Base-by-base conservation (phyloP, 768 basidiomycete genomes). In the Tulasnella sp. region DNA sequence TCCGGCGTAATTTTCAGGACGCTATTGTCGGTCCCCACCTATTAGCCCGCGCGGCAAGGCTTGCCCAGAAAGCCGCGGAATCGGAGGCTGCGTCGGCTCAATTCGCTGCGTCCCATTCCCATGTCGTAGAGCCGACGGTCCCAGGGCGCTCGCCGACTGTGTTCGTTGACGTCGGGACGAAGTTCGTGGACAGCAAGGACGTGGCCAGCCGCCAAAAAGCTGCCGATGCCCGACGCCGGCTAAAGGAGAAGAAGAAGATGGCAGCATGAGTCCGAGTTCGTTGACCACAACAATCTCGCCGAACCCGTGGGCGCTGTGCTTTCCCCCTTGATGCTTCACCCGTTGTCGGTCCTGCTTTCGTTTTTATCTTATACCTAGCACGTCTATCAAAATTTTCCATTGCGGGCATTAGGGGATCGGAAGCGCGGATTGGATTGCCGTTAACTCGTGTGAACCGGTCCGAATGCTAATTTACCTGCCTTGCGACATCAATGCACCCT, bases 81-180 rank as follows among this genome's bases (percentile, higher is more conserved):
- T 83, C 87, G 87, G 18, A 86, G 87, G 80, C 86, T 85, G 54
- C 83, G 83, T 42, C 85, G 89, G 60, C 86, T 89, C 84, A 87
- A 85, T 42, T 86, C 84, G 12, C 84, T 87, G 44, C 85, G 85
- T 48, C 11, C 87, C 83, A 78, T 86, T 88, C 80, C 87, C 84
- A 84, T 86, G 86, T 60, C 12, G 72, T 81, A 16, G 34, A 46
- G 28, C 31, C 82, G 37, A 69, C 60, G 37, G 50, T 72, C 34
- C 54, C 79, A 22, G 74, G 77, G 24, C 28, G 77, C 41, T 60
- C 79, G 1, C 77, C 90, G 2, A 88, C 93, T 72, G 89, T 89
- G 83, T 94, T 96, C 83, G 86, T 93, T 24, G 94, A 96, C 83
- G 90, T 95, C 4, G 94, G 94, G 1, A 89, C 89, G 34, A 90